phyloP scores from a whole-genome alignment of 805 yeast genomes.

The Komagataella phaffii region DNA sequence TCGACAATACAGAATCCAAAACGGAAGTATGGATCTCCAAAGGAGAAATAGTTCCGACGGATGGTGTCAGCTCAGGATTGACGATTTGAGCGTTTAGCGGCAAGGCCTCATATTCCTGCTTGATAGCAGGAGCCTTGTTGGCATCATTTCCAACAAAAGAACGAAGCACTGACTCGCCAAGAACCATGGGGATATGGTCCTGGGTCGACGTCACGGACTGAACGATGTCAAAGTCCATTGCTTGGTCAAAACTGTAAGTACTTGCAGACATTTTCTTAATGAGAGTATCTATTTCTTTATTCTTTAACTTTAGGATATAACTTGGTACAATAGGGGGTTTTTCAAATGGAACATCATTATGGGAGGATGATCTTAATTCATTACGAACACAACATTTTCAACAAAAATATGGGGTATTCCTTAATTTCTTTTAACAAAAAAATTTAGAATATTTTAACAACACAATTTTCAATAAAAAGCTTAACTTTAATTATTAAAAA shows the following conservation, averaged over 20 bases:
- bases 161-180: slow-evolving; percentile 20
- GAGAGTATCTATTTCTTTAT: slow-evolving; percentile 1
- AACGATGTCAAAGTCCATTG: background rate
- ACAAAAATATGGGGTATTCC: background rate
- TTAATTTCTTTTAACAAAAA: slow-evolving; percentile 1
- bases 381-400: slow-evolving; percentile 1
- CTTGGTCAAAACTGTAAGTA: background rate
- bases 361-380: background rate
- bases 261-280: slow-evolving; percentile 2
- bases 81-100: background rate
- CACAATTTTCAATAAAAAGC: background rate
- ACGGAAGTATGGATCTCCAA: slow-evolving; percentile 38
- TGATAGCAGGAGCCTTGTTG: background rate
- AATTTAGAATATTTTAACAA: background rate
- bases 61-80: background rate
- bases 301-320: background rate
- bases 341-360: background rate
- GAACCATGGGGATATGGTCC: slow-evolving; percentile 10
- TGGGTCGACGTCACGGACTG: background rate
- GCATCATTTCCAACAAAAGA: slow-evolving; percentile 7
- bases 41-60: slow-evolving; percentile 26
- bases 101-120: background rate
- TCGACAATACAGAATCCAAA: slow-evolving; percentile 35
- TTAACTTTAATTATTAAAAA: background rate
- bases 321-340: background rate